phyloP scores from a whole-genome alignment of 192 early-diverging fungal genomes.

The Podila horticola region DNA sequence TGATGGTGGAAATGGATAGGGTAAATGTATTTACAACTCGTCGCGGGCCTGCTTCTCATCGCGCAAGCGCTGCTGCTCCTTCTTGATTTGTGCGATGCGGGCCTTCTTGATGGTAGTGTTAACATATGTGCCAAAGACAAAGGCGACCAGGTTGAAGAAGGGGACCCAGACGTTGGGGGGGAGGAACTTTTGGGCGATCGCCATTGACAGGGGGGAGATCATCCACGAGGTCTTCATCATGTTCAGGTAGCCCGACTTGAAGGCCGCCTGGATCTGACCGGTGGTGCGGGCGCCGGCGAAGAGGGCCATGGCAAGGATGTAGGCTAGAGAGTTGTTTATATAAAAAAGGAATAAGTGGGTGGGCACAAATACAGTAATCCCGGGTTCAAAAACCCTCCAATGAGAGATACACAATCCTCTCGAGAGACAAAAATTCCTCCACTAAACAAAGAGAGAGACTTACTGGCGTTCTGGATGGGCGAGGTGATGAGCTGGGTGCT shows the following conservation, averaged over 20 bases:
- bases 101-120: slow-evolving; percentile 80
- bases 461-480: slow-evolving; percentile 88
- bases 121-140: slow-evolving; percentile 79
- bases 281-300: slow-evolving; percentile 78
- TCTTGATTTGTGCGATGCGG: slow-evolving; percentile 56
- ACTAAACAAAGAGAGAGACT: slow-evolving; percentile 7
- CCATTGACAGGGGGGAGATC: slow-evolving; percentile 82
- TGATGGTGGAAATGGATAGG: not conserved
- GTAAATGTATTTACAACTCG: slow-evolving; percentile 25
- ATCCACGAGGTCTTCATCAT: slow-evolving; percentile 90
- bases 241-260: slow-evolving; percentile 69
- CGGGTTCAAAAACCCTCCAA: too few species aligned
- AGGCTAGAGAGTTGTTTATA: slow-evolving; percentile 59
- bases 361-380: too few species aligned
- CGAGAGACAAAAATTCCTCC: not conserved
- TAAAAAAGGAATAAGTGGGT: not conserved
- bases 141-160: slow-evolving; percentile 90
- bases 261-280: slow-evolving; percentile 60
- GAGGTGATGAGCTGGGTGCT: slow-evolving; percentile 82
- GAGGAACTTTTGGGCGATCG: slow-evolving; percentile 81
- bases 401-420: not conserved
- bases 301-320: slow-evolving; percentile 83
- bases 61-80: slow-evolving; percentile 51
- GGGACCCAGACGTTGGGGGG: slow-evolving; percentile 87
- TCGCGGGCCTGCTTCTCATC: slow-evolving; percentile 55